These are phyloP conservation scores for Stagonosporopsis cucurbitacearum DNA, from an alignment of 2,329 filamentous ascomycete species.

Conservation along the genomic window DNA sequence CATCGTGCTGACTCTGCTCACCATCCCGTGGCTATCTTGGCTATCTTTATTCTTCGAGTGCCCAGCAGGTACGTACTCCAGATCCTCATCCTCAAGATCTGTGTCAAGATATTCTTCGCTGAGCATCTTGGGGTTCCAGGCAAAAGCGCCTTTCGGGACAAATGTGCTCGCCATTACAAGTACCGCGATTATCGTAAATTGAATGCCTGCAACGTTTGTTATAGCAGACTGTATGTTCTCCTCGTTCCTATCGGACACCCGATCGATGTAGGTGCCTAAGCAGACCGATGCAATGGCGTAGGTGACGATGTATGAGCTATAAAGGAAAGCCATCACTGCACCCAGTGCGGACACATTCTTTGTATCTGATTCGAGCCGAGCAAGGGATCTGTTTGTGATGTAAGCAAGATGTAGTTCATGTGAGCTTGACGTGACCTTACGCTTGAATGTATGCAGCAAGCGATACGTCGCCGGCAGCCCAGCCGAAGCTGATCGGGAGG, in stretches of 20 bases:
- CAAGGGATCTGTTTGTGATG: conserved; percentile 42
- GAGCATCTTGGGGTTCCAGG: conserved; percentile 55
- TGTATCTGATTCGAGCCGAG: conserved; percentile 53
- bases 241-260: conserved; percentile 46
- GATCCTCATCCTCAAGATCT: conserved; percentile 37
- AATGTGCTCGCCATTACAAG: conserved; percentile 56
- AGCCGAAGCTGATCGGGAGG: conserved; percentile 55
- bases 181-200: conserved; percentile 54
- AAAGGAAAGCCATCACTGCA: conserved; percentile 60
- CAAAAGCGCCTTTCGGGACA: conserved; percentile 54
- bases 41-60: conserved; percentile 28
- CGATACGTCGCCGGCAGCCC: conserved; percentile 60
- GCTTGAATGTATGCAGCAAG: conserved; percentile 61
- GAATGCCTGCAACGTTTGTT: conserved; percentile 55
- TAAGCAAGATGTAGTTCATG: not conserved
- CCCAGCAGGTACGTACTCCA: conserved; percentile 31
- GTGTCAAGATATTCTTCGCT: conserved; percentile 49
- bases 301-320: conserved; percentile 58
- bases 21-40: conserved; percentile 33
- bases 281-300: conserved; percentile 55
- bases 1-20: conserved; percentile 29
- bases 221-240: conserved; percentile 52
- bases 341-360: conserved; percentile 58
- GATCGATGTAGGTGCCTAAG: conserved; percentile 57
- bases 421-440: not conserved